phyloP scores from a whole-genome alignment of 306 rosid species.

The Oxytropis ochrocephala region DNA sequence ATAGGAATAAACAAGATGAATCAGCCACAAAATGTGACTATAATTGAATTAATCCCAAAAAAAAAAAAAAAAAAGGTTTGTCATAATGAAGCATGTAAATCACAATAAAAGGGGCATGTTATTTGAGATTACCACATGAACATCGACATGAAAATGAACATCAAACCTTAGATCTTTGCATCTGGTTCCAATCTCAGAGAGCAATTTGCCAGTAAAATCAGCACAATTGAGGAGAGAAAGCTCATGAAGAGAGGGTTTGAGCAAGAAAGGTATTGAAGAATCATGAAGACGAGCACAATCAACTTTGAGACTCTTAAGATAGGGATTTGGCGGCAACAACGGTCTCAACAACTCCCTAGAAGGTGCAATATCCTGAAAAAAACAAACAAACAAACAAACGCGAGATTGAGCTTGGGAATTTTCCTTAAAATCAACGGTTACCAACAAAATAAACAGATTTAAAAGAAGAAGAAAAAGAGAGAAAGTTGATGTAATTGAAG shows the following conservation, averaged over 20 bases:
- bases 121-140: neutral
- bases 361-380: conserved; percentile 61
- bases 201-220: conserved; percentile 79
- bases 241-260: conserved; percentile 62
- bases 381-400: neutral
- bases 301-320: conserved; percentile 50
- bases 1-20: conserved; percentile 30
- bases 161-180: conserved; percentile 72
- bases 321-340: conserved; percentile 64
- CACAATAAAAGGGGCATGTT: neutral
- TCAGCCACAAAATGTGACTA: neutral
- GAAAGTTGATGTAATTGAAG: neutral
- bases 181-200: conserved; percentile 64
- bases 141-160: neutral
- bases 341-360: conserved; percentile 54
- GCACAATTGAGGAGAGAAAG: conserved; percentile 72
- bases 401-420: neutral
- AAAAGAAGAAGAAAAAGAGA: neutral
- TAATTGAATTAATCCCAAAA: neutral
- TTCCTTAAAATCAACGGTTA: neutral
- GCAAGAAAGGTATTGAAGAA: conserved; percentile 48
- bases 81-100: neutral
- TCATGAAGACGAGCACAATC: conserved; percentile 82
- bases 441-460: neutral
- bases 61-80: too few species aligned